Evolutionary conservation across 352 stramenopile species (phyloP), one percentile per base, ranked within the genome.

Genomic region (Pythium phragmiticola): DNA sequence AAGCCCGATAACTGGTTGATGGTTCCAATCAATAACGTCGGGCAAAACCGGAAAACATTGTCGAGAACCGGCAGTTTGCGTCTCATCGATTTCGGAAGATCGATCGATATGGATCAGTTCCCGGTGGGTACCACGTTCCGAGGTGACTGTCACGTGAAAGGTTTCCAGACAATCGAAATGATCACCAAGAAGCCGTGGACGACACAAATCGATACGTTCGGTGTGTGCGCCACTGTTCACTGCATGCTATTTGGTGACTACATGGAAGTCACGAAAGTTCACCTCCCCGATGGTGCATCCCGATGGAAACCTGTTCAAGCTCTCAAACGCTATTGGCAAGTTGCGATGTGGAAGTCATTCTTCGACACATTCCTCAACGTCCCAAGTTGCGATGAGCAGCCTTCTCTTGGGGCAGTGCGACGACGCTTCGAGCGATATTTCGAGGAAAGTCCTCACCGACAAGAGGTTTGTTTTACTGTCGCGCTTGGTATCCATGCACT

Each of bases 1-100:
- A 96, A 96, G 60, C 87, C 87, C 8, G 86, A 96, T 47, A 96
- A 96, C 61, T 96, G 87, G 87, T 65, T 96, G 12, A 62, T 96
- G 33, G 64, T 73, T 28, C 65, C 72, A 68, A 80, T 39, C 37
- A 19, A 65, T 57, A 11, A 52, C 11, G 16, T 30, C 3, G 16
- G 48, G 26, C 14, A 43, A 33, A n/a, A 30, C 26, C 17, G 23
- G 1, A 11, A 43, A 42, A 66, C 33, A 13, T 46, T 52, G 28
- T 70, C 47, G 3, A 54, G 43, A 19, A 73, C 80, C 28, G 78
- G 78, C 1, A 73, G 82, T 34, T 57, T 96, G 28, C 76, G 78
- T 41, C 65, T 96, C 46, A 96, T 93, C 37, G 87, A 96, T 72
- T 96, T 92, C 60, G 87, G 87, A 23, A 74, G 87, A 75, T 79